Base-by-base conservation (phyloP, 495 filamentous ascomycete genomes). In the Cetradonia linearis region DNA sequence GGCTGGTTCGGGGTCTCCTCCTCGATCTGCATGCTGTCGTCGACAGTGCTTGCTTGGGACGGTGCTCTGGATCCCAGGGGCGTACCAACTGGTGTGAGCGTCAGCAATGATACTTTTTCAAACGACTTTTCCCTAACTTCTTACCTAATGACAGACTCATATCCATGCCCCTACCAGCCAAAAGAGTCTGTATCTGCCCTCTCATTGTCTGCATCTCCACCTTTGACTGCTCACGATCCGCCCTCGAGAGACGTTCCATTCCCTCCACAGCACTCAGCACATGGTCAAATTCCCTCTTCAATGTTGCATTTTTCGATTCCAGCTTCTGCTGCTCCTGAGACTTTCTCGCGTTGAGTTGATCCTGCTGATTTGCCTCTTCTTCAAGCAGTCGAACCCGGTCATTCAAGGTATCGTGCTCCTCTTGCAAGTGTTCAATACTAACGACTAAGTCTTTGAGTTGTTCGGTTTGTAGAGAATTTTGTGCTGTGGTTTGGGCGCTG, bases 331-430 rank as follows among this genome's bases (percentile, higher is more conserved):
- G 59, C 18, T 61, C 40, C 23, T 64, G 49, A 9, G 36, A 37
- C 31, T 56, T 48, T 25, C 20, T 58, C 8, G 46, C 23, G 46
- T 56, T 44, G 7, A 57, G 28, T 16, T 58, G 44, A 16, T 61
- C 62, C 37, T 44, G 53, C 37, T 50, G 5, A 44, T 20, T 52
- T 30, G 31, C 33, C 28, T 64, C 58, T 54, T 56, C 27, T 54
- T 64, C 62, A 2, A 64, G 36, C 20, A 27, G 46, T 14, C 37
- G 27, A 5, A 61, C 56, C 16, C 54, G 47, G 25, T 62, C 42
- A 20, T 49, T 48, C 5, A 70, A 50, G 1, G 20, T 56, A 20
- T 63, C 47, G 25, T 69, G 67, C 50, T 62, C 62, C 30, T 56
- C 50, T 36, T 62, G 55, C 14, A 69, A 47, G 31, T 47, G 30